These are phyloP conservation scores for Kodamaea lidongshanica DNA, from an alignment of 805 yeast genomes.

Conservation along the genomic window DNA sequence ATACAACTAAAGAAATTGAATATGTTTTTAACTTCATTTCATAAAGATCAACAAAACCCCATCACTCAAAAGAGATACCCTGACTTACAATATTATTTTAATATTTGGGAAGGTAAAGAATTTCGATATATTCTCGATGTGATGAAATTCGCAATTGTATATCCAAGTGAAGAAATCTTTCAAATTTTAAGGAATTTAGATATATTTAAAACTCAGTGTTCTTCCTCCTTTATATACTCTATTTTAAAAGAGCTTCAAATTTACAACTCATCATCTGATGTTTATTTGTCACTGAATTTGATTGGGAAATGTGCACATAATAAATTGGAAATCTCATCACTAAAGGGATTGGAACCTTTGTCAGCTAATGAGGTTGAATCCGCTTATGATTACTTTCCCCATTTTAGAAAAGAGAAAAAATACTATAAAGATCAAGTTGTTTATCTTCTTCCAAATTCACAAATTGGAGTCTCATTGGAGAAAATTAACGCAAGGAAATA, in stretches of 20 bases:
- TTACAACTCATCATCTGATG: conserved; percentile 23
- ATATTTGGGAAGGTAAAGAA: conserved; percentile 28
- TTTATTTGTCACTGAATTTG: conserved; percentile 22
- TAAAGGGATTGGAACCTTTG: conserved; percentile 14
- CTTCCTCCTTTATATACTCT: conserved; percentile 8
- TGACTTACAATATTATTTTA: conserved; percentile 23
- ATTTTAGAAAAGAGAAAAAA: conserved; percentile 19
- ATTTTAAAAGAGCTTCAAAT: conserved; percentile 18
- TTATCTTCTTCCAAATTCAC: conserved; percentile 20
- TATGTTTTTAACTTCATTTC: conserved; percentile 13
- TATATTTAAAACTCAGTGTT: conserved; percentile 2
- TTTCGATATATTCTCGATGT: conserved; percentile 20
- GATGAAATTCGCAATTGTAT: conserved; percentile 24
- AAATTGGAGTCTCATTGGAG: conserved; percentile 34
- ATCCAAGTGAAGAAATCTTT: conserved; percentile 17
- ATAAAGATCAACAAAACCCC: conserved; percentile 15
- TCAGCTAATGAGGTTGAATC: conserved; percentile 2
- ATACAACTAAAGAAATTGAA: conserved; percentile 12
- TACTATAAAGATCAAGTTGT: conserved; percentile 26
- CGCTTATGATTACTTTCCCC: conserved; percentile 24
- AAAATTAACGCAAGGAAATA: conserved; percentile 31
- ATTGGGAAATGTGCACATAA: conserved; percentile 15
- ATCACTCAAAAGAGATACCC: too few relatives aligned
- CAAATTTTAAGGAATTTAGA: conserved; percentile 3
- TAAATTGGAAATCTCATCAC: conserved; percentile 15